Evolutionary conservation across 129 eudicot genomes (phyloP).

Genomic region (Escallonia herrerae): DNA sequence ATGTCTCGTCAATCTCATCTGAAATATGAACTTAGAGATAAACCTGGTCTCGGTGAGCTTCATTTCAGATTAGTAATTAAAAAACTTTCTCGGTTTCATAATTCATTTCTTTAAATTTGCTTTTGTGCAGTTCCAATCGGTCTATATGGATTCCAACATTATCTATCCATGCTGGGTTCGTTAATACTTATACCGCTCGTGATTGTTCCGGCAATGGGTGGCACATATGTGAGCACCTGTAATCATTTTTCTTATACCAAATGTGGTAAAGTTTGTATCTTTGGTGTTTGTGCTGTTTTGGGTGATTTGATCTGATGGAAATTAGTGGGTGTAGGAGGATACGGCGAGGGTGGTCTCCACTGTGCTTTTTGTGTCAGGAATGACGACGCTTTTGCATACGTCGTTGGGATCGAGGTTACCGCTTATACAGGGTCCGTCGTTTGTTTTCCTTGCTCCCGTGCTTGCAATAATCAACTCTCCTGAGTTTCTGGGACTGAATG

Average conservation of each 20-base stretch:
- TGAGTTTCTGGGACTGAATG: slow-evolving; percentile 67
- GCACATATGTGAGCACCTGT: slow-evolving; percentile 65
- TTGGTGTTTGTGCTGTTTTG: neutral
- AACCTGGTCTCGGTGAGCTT: slow-evolving; percentile 89
- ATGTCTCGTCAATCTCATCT: slow-evolving; percentile 63
- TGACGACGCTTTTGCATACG: slow-evolving; percentile 82
- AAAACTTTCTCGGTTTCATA: neutral
- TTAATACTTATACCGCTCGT: slow-evolving; percentile 84
- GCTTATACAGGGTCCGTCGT: slow-evolving; percentile 90
- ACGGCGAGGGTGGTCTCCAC: slow-evolving; percentile 81
- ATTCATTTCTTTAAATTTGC: neutral
- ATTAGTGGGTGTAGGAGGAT: slow-evolving; percentile 70
- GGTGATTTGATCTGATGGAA: slow-evolving; percentile 27
- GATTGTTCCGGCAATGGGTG: slow-evolving; percentile 98
- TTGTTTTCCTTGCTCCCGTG: slow-evolving; percentile 92
- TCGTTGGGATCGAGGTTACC: slow-evolving; percentile 89
- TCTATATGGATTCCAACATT: slow-evolving; percentile 83
- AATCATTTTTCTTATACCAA: neutral
- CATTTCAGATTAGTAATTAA: neutral
- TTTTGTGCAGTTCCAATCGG: slow-evolving; percentile 75
- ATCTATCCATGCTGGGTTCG: slow-evolving; percentile 82
- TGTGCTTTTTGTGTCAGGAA: slow-evolving; percentile 80
- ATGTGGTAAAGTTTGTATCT: neutral
- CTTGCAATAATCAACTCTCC: slow-evolving; percentile 93
- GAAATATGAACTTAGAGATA: slow-evolving; percentile 96